Evolutionary conservation across 768 basidiomycete genomes (phyloP).

Genomic region (Leccinum ochraceum): DNA sequence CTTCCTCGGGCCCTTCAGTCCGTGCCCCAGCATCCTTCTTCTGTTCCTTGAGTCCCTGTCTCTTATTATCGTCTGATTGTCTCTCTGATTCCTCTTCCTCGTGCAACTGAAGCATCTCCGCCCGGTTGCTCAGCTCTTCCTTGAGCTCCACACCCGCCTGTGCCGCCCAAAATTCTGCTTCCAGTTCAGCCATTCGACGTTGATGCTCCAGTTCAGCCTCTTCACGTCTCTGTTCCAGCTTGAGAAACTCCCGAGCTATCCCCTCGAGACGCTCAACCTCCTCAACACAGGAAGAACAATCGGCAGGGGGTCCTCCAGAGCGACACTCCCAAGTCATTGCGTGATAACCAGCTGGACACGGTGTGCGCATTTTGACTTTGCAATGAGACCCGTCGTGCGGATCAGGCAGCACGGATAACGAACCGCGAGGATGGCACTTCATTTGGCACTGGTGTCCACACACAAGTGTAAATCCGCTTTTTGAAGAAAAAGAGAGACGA

Average conservation of each 20-base stretch:
- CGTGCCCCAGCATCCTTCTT: neutral
- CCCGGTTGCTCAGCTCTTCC: constrained; percentile 35
- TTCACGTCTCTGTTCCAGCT: constrained; percentile 42
- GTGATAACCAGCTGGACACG: constrained; percentile 48
- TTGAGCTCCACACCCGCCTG: constrained; percentile 11
- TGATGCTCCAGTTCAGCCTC: constrained; percentile 44
- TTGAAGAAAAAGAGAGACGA: constrained; percentile 33
- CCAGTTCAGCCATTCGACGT: constrained; percentile 40
- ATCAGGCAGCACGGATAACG: constrained; percentile 40
- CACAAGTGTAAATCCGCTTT: constrained; percentile 2
- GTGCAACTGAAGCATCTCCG: constrained; percentile 36
- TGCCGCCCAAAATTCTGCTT: constrained; percentile 33
- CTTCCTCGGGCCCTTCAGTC: too few species aligned
- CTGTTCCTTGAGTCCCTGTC: neutral
- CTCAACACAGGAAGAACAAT: constrained; percentile 47
- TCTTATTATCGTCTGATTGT: neutral
- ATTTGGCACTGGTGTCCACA: constrained; percentile 50
- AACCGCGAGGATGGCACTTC: constrained; percentile 48
- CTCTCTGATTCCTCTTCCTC: constrained; percentile 23
- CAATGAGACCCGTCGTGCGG: constrained; percentile 39
- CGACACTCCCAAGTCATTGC: constrained; percentile 42
- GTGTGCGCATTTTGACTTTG: constrained; percentile 31
- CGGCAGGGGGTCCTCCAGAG: constrained; percentile 28
- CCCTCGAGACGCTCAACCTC: constrained; percentile 39
- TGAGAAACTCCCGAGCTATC: constrained; percentile 39